phyloP scores from a whole-genome alignment of 208 protist species.

The Leptomonas pyrrhocoris region DNA sequence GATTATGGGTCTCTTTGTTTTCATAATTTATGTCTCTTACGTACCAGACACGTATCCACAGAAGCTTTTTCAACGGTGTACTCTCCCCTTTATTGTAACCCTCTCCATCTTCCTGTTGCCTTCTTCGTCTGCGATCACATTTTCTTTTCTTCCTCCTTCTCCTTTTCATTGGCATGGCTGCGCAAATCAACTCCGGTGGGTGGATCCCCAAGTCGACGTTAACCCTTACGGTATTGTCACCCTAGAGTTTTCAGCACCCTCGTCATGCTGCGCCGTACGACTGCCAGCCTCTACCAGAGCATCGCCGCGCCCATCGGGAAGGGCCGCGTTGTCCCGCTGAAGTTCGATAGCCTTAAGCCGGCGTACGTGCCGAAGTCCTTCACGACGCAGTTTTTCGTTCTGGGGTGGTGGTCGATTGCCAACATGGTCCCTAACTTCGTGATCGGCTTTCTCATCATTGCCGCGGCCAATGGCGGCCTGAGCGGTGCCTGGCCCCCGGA shows the following conservation, averaged over 20 bases:
- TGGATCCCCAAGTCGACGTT: conserved; percentile 2
- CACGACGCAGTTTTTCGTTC: conserved; percentile 81
- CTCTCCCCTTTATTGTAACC: too few relatives aligned
- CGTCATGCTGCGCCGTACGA: conserved; percentile 72
- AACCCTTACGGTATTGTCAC: conserved; percentile 3
- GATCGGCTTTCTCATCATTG: conserved; percentile 74
- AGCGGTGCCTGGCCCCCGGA: conserved; percentile 83
- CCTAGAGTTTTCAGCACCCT: neutral
- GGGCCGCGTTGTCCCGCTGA: conserved; percentile 80
- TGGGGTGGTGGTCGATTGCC: conserved; percentile 73
- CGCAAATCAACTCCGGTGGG: neutral
- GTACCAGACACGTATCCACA: too few relatives aligned
- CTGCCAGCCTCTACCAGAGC: conserved; percentile 56
- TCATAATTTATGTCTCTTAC: too few relatives aligned
- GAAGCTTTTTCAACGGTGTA: too few relatives aligned
- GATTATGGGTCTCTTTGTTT: too few relatives aligned
- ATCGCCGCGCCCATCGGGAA: conserved; percentile 73
- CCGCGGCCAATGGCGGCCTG: conserved; percentile 79
- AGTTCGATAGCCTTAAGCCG: conserved; percentile 80
- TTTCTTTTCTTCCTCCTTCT: neutral
- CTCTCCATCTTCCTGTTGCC: too few relatives aligned
- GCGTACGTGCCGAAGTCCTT: conserved; percentile 83
- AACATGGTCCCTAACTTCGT: conserved; percentile 85
- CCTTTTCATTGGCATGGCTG: neutral
- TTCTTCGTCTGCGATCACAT: too few relatives aligned